Base-by-base conservation (phyloP, 129 eudicot species). In the Silybum marianum region DNA sequence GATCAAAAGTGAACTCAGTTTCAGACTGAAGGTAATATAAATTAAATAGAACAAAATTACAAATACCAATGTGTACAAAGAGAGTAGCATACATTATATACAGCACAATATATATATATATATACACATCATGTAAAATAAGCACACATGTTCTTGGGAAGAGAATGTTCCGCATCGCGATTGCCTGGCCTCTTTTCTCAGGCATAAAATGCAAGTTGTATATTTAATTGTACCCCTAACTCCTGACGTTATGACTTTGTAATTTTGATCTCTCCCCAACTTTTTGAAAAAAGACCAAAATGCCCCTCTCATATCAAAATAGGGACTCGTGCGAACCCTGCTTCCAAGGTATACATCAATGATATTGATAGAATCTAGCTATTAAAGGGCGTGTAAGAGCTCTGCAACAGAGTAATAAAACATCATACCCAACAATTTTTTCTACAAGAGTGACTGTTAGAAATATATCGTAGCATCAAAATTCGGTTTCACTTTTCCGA, bases 361-460 rank as follows among this genome's bases (percentile, higher is more conserved):
- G 21, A 51, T 14, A 51, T 51, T 16, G 21, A 80, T 87, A 87
- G 72, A 87, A 89, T 14, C 97, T 93, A 78, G 97, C 89, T 28
- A 87, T 88, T 58, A 90, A 77, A 51, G 97, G 97, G 73, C 89
- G 86, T 0, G 97, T 90, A 86, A 91, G 84, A n/a, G 85, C 85
- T 85, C 97, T 91, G 93, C 89, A 87, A 87, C 25, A 23, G 24
- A 71, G 72, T 34, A 46, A 60, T 40, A 14, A 34, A 58, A 69
- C 19, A 8, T 19, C n/a, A n/a, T n/a, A 40, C 6, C 14, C 5
- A 9, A 28, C 65, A 51, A 14, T 18, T 51, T 48, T 48, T 51
- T 51, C 63, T 51, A 51, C 63, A 51, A 51, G 63, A 51, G 63
- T 51, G 63, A 51, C 22, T 51, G 63, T 51, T 51, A 16, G 63